Evolutionary conservation across 176 grass and related monocot species (phyloP), one percentile per base, ranked within the genome.

Genomic region (Tillandsia fasciculata): DNA sequence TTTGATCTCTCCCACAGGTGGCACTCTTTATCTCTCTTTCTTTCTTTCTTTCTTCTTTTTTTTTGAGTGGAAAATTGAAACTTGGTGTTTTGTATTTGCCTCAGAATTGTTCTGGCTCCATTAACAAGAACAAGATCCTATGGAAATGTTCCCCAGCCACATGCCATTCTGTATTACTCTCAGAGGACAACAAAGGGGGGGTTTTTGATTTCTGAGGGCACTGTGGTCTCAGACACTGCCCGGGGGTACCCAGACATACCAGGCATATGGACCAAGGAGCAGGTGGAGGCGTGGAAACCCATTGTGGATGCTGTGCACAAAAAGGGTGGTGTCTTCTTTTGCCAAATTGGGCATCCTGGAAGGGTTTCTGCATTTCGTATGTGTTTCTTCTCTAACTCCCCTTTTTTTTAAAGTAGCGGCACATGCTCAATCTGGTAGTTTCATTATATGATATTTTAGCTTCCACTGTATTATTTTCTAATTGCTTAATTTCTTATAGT

Each of bases 211-310:
- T 26, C 83, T 2, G 80, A 93, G 69, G 83, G 77, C 53, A 84
- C 86, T 17, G 83, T 77, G 69, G 54, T 93, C 48, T 93, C 90
- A 10, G 83, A 89, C 53, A 89, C 86, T 50, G 86, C 90, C 64
- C 85, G 82, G 69, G 86, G 86, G 75, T 91, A 91, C 64, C 76
- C 67, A 56, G 50, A 79, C 61, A 83, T 82, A 77, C 82, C 81
- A 11, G 85, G 88, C 0, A 83, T 91, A 67, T 91, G 85, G 88
- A 85, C 82, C 56, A 88, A 80, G 71, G 82, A 77, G 27, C 88
- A 91, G 14, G 84, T 91, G 69, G 88, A 88, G 82, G 78, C 82
- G 70, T 91, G 88, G 88, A 87, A 83, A 47, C 85, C 88, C 20
- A 88, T 88, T 3, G 79, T 91, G 8, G 67, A 84, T 49, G 84